Percentiles rank a stretch among this genome's conserved stretches.
These are phyloP conservation scores for Exophiala sideris DNA, from an alignment of 2,329 filamentous ascomycete genomes.

Conservation along the genomic window DNA sequence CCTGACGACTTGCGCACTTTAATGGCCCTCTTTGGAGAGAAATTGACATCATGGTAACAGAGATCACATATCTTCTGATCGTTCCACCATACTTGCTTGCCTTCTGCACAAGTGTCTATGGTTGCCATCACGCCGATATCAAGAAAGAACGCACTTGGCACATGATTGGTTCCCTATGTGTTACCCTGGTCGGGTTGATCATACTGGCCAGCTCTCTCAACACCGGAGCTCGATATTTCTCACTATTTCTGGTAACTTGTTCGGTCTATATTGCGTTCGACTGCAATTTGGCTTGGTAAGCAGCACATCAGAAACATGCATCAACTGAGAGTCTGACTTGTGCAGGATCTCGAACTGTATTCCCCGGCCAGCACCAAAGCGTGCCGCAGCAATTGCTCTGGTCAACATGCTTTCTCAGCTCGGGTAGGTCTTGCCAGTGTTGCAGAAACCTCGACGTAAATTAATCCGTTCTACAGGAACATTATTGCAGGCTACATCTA, in stretches of 20 bases:
- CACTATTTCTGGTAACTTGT: slow-evolving; percentile 43
- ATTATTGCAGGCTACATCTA: background rate
- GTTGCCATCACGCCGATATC: slow-evolving; percentile 31
- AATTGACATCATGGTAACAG: slow-evolving; percentile 29
- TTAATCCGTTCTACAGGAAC: background rate
- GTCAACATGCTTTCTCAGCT: slow-evolving; percentile 32
- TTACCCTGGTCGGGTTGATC: slow-evolving; percentile 38
- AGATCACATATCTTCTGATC: slow-evolving; percentile 43
- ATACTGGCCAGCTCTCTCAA: slow-evolving; percentile 39
- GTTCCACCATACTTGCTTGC: slow-evolving; percentile 47
- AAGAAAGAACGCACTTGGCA: slow-evolving; percentile 35
- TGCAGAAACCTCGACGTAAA: background rate
- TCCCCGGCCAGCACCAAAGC: slow-evolving; percentile 42
- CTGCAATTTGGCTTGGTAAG: slow-evolving; percentile 29
- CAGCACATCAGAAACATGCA: slow-evolving; percentile 41
- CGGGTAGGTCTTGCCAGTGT: background rate
- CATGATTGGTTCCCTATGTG: slow-evolving; percentile 36
- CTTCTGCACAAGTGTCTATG: slow-evolving; percentile 31
- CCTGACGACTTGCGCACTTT: slow-evolving; percentile 2
- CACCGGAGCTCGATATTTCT: slow-evolving; percentile 41
- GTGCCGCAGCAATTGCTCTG: slow-evolving; percentile 41
- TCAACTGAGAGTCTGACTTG: slow-evolving; percentile 24
- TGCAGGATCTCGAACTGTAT: slow-evolving; percentile 40
- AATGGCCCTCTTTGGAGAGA: slow-evolving; percentile 22
- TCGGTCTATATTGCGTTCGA: slow-evolving; percentile 16